Evolutionary conservation across 768 basidiomycete species (phyloP).

Genomic region (Termitomyces sp.): DNA sequence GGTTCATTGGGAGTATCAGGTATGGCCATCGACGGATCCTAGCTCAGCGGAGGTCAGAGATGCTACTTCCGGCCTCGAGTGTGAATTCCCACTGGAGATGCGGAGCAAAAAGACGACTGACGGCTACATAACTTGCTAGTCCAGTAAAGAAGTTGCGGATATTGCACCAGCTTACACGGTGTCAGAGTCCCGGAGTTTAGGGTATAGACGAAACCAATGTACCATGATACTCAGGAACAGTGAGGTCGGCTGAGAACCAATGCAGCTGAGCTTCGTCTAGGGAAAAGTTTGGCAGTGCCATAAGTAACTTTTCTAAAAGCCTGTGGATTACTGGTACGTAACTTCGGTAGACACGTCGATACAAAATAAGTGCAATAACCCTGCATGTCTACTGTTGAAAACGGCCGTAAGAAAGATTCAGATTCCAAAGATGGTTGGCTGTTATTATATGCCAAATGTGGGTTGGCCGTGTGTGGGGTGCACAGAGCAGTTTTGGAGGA

Average conservation of each 20-base stretch:
- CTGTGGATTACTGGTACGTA: too few relatives aligned
- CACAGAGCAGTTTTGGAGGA: background rate
- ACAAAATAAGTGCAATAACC: background rate
- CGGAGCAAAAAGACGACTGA: background rate
- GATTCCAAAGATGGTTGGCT: background rate
- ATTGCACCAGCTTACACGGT: background rate
- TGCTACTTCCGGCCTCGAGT: background rate
- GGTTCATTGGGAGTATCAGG: background rate
- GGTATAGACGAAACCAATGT: background rate
- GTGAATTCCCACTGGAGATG: background rate
- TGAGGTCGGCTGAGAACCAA: background rate
- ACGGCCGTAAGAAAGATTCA: background rate
- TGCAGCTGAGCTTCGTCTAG: background rate
- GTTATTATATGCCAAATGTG: background rate
- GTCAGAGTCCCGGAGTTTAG: background rate
- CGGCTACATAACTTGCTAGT: background rate
- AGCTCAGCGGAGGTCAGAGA: conserved; percentile 7
- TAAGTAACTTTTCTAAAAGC: background rate
- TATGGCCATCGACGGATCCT: conserved; percentile 1
- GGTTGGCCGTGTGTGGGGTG: background rate
- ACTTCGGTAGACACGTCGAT: background rate
- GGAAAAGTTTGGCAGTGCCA: conserved; percentile 1
- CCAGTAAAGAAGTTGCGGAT: background rate
- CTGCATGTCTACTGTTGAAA: background rate
- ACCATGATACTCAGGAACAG: background rate